Evolutionary conservation across 2,329 filamentous ascomycete genomes (phyloP), one percentile per base, ranked within the genome.

Genomic region (Cladophialophora carrionii): DNA sequence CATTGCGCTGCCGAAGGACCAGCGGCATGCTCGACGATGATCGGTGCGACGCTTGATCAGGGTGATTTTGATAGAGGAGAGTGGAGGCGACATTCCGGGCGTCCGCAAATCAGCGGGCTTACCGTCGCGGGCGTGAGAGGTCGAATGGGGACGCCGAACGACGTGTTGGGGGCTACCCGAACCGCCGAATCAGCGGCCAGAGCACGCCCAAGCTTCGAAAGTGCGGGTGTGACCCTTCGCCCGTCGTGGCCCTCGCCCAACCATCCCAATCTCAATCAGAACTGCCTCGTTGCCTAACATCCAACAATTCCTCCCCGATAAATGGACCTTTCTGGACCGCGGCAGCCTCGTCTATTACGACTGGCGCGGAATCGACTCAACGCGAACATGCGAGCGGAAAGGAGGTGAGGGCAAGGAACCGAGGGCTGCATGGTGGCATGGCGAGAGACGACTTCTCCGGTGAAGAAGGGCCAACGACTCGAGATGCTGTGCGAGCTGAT

Each of bases 61-160:
- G 3, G 26, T 55, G 31, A 57, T 64, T 63, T 65, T 67, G 67
- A 69, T 69, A 67, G 67, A 69, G 58, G 67, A 68, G 63, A 69
- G 65, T 69, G 67, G 65, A 63, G 62, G 62, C 53, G 10, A 8
- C 3, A 29, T 8, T 14, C 37, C 34, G 9, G 51, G 34, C 31
- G 41, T 20, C 62, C 53, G 46, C 64, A 61, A 68, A 62, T 65
- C 51, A 63, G 59, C 59, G 64, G 49, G 52, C 63, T 63, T 66
- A 52, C 67, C 67, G 67, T 63, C 29, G 56, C 29, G 53, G 64
- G 64, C 34, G 57, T 20, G 12, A 10, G 6, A 43, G 61, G 59
- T 66, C 67, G 64, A 69, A 67, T 69, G 55, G 57, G 59, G 66
- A 54, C 34, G 58, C 64, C 43, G 54, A 57, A 63, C 41, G 43